Base-by-base conservation (phyloP, 2,329 filamentous ascomycete genomes). In the Talaromyces sp. region DNA sequence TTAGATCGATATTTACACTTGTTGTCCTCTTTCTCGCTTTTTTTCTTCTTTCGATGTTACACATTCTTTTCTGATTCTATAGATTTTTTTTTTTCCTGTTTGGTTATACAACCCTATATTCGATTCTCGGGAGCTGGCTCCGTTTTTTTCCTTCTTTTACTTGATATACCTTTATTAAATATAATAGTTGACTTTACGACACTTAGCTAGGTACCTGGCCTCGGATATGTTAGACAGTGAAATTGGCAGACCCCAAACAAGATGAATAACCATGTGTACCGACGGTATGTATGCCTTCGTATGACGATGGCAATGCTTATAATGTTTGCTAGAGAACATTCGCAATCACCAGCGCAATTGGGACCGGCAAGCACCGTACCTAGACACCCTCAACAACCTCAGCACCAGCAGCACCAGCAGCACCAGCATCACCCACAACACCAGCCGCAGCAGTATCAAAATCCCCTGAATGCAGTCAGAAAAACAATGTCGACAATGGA, bases 381-480 rank as follows among this genome's bases (percentile, higher is more conserved):
- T 6, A 60, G 27, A 47, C 61, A 56, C 1, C n/a, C 25, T 25
- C 19, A 47, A 40, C 19, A 47, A 40, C 38, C 40, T 49, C 25
- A 27, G 2, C 38, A 22, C 2, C 22, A 29, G 27, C 13, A 53
- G 2, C 22, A 29, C 17, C 60, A 49, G 5, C 45, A 36, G 36
- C 29, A 58, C 29, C 27, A 31, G 1, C 45, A 40, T 1, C 27
- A 22, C 5, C 22, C 17, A 2, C 25, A 10, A 1, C 40, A n/a
- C 1, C 19, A 22, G 4, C 19, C n/a, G 10, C 61, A 36, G 15
- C 47, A 45, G 29, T n/a, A 54, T 40, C 43, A n/a, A 19, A 43
- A 45, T 17, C 34, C 56, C 13, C 25, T 59, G 76, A 2, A 71
- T 85, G 0, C 72, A 76, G 31, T 73, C 77, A 17, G 79, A 47